Evolutionary conservation across 306 rosid species (phyloP).

Genomic region (Vigna hirtella): DNA sequence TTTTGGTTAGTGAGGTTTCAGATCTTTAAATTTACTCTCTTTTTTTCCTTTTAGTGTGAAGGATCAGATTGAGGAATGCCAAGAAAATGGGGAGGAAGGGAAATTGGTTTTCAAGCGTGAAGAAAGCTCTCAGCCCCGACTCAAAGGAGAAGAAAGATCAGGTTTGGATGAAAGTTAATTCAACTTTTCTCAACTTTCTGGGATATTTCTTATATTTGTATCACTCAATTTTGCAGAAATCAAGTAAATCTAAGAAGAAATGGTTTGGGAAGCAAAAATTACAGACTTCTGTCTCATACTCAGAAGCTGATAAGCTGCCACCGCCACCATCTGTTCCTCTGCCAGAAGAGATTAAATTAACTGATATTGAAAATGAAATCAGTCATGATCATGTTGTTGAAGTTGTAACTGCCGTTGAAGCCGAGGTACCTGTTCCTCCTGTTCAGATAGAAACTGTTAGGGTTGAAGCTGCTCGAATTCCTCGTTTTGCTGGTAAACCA

Average conservation of each 20-base stretch:
- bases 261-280: conserved; percentile 93
- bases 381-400: conserved; percentile 54
- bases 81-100: conserved; percentile 95
- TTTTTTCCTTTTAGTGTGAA: conserved; percentile 9
- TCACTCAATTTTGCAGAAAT: conserved; percentile 53
- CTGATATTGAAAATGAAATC: conserved; percentile 60
- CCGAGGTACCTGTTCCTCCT: conserved; percentile 47
- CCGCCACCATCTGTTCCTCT: conserved; percentile 52
- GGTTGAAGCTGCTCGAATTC: conserved; percentile 40
- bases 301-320: conserved; percentile 51
- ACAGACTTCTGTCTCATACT: conserved; percentile 51
- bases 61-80: conserved; percentile 70
- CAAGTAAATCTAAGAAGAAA: conserved; percentile 85
- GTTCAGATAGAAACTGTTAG: conserved; percentile 53
- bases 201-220: conserved; percentile 35
- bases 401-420: conserved; percentile 45
- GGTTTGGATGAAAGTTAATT: conserved; percentile 51
- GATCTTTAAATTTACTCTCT: conserved; percentile 35
- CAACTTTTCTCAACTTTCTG: conserved; percentile 10
- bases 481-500: conserved; percentile 68
- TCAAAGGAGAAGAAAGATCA: conserved; percentile 75
- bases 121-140: conserved; percentile 95
- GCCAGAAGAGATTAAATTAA: conserved; percentile 63
- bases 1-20: conserved; percentile 41
- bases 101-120: conserved; percentile 92